Base-by-base conservation (phyloP, 208 protist species). In the Angomonas deanei region DNA sequence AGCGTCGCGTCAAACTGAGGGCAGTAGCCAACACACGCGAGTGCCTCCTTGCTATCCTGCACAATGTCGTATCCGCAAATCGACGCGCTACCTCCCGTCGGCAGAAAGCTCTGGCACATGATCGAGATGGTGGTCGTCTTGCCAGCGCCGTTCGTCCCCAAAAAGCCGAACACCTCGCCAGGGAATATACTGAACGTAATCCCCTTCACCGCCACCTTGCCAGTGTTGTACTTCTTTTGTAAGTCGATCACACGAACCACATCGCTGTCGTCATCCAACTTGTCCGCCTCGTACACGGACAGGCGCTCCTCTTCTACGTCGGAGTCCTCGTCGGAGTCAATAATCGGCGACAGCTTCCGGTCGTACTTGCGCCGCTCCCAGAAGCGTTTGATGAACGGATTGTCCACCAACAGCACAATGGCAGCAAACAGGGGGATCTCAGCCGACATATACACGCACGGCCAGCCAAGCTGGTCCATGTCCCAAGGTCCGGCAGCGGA, bases 1-100 rank as follows among this genome's bases (percentile, higher is more conserved):
- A 90, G 88, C 1, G 92, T 66, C 8, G 96, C 76, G 68, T 97
- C 93, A 74, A 96, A 96, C 72, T 98, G 95, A 26, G 93, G 93
- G 72, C 95, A 98, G 28, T 97, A 91, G 32, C 96, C 96, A 36
- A 97, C 86, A 48, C 50, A 76, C 17, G 27, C 76, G 32, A 81
- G 64, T 23, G 76, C 78, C 19, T 75, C 42, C 23, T 52, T n/a
- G 32, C 68, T 70, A n/a, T 84, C 31, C 0, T 62, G 36, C 13
- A 78, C 69, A 62, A 82, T 75, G 64, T 84, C 74, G 31, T 78
- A 49, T 19, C 82, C 80, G 33, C 74, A 75, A 30, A 90, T 67
- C 47, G 42, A 62, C 6, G 72, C 81, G 24, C 55, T 48, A n/a
- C 89, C 89, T 64, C 69, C 72, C 10, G 86, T 92, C 21, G 86